Evolutionary conservation across 768 basidiomycete species (phyloP), one percentile per base, ranked within the genome.

Genomic region (Pholiota conissans): DNA sequence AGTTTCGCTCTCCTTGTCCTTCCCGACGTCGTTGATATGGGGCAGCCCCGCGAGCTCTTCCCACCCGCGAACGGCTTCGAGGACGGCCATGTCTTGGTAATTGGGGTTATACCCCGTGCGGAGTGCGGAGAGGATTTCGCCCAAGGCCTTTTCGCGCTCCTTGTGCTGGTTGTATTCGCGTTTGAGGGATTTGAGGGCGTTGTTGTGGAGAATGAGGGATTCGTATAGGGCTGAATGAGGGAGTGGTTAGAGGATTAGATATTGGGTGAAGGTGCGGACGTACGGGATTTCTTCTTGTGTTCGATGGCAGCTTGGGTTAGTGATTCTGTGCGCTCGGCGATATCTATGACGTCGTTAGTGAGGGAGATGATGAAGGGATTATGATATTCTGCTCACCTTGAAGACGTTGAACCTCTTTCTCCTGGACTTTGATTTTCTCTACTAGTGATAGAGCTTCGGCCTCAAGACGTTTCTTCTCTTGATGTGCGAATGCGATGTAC

Each of bases 71-170:
- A 98, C 95, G 16, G 96, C 95, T 63, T 96, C 95, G 27, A 97
- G 83, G 48, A 98, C 96, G 2, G 94, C 95, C 96, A 99, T 98
- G 69, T 99, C 96, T 70, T 98, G 95, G 73, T 98, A 98, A 71
- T 99, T 99, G 14, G 96, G 96, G 70, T 99, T 99, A 75, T 97
- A 98, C 3, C 89, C 87, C 9, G 84, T 82, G 20, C 92, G 83
- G 10, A 99, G 83, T 27, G 86, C 77, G 57, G 86, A 82, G 5
- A 99, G 81, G 50, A 99, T 91, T n/a, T 87, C 83, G 22, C 88
- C 89, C 2, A 99, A 83, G 46, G 85, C 79, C 58, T 83, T 83
- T 66, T 95, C 86, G 51, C 89, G 87, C 58, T 89, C 84, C 26
- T 91, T 70, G 57, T 91, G 86, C 59, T 85, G 84, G 56, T 86